Percentiles rank a stretch among this genome's conserved stretches.
Conservation (phyloP, 108 stramenopile species). For the Cyclotella distinguenda region DNA sequence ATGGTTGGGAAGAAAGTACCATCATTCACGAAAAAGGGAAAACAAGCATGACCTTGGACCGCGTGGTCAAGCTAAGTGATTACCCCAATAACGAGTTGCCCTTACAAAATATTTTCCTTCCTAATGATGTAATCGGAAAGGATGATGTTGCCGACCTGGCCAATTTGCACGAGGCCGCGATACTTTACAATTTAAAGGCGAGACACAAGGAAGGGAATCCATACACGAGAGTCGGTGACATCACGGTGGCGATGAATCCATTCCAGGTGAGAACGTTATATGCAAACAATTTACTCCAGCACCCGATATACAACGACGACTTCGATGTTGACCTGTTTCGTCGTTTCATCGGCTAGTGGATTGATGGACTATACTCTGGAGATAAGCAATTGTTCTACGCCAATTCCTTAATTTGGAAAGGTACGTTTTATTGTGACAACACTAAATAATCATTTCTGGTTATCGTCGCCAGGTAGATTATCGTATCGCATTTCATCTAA, state of each 20-base stretch:
- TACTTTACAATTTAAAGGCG: slow-evolving; percentile 87
- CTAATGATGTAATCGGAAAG: slow-evolving; percentile 22
- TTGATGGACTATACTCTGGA: slow-evolving; percentile 67
- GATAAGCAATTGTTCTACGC: slow-evolving; percentile 60
- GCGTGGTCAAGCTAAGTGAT: slow-evolving; percentile 53
- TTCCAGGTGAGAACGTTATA: slow-evolving; percentile 45
- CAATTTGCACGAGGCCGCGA: slow-evolving; percentile 95
- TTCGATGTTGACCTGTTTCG: slow-evolving; percentile 31
- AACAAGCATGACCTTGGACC: slow-evolving; percentile 33
- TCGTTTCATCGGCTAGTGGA: slow-evolving; percentile 49
- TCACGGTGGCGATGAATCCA: slow-evolving; percentile 92
- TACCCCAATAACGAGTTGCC: slow-evolving; percentile 63
- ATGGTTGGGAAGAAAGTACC: slow-evolving; percentile 61
- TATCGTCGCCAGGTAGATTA: background rate
- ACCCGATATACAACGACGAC: too few relatives aligned
- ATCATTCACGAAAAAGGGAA: slow-evolving; percentile 11
- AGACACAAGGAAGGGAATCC: slow-evolving; percentile 65
- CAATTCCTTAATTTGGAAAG: slow-evolving; percentile 71
- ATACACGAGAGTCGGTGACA: slow-evolving; percentile 91
- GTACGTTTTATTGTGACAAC: slow-evolving; percentile 2
- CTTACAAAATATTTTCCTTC: slow-evolving; percentile 48
- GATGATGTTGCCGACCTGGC: slow-evolving; percentile 89
- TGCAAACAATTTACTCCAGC: slow-evolving; percentile 43
- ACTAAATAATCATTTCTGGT: background rate
- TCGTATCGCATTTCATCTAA: background rate